Evolutionary conservation across 2,329 filamentous ascomycete species (phyloP).

Genomic region (Xylaria sp.): DNA sequence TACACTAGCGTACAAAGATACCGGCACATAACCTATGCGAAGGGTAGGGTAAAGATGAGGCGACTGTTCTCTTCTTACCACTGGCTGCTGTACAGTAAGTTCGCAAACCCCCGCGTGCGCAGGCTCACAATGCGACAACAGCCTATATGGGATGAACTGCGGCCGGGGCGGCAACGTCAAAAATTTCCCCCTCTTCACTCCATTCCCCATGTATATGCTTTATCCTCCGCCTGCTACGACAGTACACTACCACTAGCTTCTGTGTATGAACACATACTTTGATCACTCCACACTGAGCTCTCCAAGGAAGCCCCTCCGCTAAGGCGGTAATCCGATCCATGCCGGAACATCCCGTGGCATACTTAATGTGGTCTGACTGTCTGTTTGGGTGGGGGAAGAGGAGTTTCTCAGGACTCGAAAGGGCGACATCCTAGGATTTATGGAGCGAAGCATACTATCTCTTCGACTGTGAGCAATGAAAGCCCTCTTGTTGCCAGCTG

Average conservation of each 20-base stretch:
- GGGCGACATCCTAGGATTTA: background rate
- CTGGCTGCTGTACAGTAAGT: too few relatives aligned
- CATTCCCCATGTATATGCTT: slow-evolving; percentile 6
- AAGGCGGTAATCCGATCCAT: background rate
- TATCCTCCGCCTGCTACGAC: background rate
- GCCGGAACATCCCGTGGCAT: slow-evolving; percentile 2
- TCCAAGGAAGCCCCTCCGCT: background rate
- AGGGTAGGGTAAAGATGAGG: background rate
- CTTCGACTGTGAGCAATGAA: background rate
- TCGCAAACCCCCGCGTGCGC: background rate
- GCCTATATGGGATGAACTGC: slow-evolving; percentile 13
- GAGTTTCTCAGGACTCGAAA: background rate
- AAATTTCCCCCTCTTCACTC: background rate
- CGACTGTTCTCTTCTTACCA: background rate
- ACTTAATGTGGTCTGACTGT: background rate
- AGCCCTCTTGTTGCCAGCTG: background rate
- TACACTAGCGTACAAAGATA: background rate
- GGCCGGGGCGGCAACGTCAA: slow-evolving; percentile 3
- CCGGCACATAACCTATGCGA: background rate
- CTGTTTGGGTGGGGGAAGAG: background rate
- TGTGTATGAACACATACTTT: background rate
- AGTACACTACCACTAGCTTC: background rate
- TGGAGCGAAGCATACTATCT: background rate
- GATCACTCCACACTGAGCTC: background rate
- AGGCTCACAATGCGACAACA: slow-evolving; percentile 10